Evolutionary conservation across 2,329 filamentous ascomycete species (phyloP).

Genomic region (Aureobasidium namibiae): DNA sequence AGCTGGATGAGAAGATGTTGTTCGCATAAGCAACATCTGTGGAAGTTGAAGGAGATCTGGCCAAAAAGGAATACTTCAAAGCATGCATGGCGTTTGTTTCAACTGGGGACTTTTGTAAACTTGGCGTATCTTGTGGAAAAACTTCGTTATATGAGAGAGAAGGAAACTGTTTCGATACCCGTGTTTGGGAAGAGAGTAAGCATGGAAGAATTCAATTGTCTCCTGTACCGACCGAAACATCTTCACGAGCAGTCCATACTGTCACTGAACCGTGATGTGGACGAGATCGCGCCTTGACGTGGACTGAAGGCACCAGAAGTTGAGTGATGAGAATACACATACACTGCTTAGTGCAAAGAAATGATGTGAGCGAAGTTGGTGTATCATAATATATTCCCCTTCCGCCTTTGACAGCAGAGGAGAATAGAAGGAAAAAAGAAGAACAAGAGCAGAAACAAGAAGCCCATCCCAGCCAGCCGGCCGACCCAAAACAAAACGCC

Average conservation of each 20-base stretch:
- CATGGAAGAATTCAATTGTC: too few species aligned
- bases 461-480: too few species aligned
- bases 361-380: background rate
- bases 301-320: too few species aligned
- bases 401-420: background rate
- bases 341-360: background rate
- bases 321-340: background rate
- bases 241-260: too few species aligned
- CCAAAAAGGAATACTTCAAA: background rate
- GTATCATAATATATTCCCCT: background rate
- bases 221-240: too few species aligned
- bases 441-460: background rate
- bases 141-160: background rate
- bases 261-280: too few species aligned
- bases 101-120: background rate
- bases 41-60: background rate
- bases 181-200: background rate
- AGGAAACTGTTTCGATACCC: background rate
- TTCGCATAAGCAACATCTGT: slow-evolving; percentile 50
- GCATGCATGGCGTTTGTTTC: background rate
- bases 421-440: background rate
- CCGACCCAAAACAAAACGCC: background rate
- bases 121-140: background rate
- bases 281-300: too few species aligned
- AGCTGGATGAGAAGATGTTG: slow-evolving; percentile 66